These are phyloP conservation scores for Solanum hybrid DNA, from an alignment of 305 asterid genomes.

Conservation along the genomic window DNA sequence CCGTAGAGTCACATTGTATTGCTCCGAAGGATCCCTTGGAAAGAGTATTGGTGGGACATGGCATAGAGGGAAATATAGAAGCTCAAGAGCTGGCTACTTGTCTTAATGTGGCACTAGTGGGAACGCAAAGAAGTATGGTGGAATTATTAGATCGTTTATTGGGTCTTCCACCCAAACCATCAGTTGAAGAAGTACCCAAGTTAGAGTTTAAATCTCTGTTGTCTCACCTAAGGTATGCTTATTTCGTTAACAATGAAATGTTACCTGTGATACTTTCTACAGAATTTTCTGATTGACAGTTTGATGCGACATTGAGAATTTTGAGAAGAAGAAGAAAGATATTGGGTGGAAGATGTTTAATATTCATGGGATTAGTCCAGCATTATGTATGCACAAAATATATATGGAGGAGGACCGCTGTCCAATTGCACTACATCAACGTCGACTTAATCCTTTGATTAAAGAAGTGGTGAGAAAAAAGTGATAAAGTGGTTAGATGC, in stretches of 20 bases:
- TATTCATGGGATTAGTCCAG: background rate
- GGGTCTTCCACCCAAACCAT: background rate
- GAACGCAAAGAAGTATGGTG: background rate
- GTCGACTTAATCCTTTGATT: background rate
- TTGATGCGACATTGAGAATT: background rate
- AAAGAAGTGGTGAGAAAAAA: background rate
- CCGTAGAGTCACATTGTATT: too few relatives aligned
- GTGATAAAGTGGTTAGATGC: background rate
- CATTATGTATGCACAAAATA: background rate
- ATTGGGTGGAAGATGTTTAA: background rate
- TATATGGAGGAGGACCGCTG: background rate
- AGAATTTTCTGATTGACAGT: background rate
- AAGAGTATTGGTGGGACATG: background rate
- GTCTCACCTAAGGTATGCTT: background rate
- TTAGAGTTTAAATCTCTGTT: background rate
- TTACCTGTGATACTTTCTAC: background rate
- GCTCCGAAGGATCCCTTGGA: background rate
- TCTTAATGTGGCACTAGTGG: background rate
- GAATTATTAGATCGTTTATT: background rate
- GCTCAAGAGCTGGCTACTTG: background rate
- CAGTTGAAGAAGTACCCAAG: background rate
- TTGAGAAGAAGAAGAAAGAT: background rate
- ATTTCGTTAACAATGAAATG: background rate
- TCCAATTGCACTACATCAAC: background rate
- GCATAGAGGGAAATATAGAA: background rate